Conservation (phyloP, 768 basidiomycete genomes). For the Boletus vermiculosoides region DNA sequence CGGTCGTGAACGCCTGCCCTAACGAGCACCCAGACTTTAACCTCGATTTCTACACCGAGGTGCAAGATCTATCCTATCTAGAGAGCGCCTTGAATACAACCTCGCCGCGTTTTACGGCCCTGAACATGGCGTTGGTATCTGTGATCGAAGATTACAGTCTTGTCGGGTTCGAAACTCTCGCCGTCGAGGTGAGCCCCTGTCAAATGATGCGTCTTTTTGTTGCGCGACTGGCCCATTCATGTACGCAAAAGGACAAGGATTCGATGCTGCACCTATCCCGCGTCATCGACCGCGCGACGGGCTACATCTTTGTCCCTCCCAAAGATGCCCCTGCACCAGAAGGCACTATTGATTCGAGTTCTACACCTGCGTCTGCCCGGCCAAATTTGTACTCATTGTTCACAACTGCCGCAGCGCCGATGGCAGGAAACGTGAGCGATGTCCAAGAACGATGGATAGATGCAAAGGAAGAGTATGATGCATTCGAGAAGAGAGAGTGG, state of each 20-base stretch:
- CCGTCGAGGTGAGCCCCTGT: conserved; percentile 71
- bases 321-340: conserved; percentile 32
- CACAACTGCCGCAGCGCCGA: conserved; percentile 57
- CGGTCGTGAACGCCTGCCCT: not conserved
- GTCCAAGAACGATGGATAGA: conserved; percentile 97
- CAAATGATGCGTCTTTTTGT: not conserved
- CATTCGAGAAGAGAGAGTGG: conserved; percentile 77
- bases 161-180: conserved; percentile 95
- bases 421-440: conserved; percentile 60
- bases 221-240: not conserved
- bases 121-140: conserved; percentile 90
- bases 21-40: conserved; percentile 73
- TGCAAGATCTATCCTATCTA: conserved; percentile 90
- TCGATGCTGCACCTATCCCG: conserved; percentile 90
- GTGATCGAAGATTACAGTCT: conserved; percentile 92
- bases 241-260: conserved; percentile 68
- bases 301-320: conserved; percentile 82
- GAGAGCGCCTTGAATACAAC: conserved; percentile 66
- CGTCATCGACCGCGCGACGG: conserved; percentile 86
- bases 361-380: conserved; percentile 40
- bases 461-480: conserved; percentile 76
- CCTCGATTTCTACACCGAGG: conserved; percentile 96
- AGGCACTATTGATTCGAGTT: conserved; percentile 30
- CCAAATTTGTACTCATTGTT: conserved; percentile 71
- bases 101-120: conserved; percentile 65